These are phyloP conservation scores for Fusarium begoniae DNA, from an alignment of 2,329 filamentous ascomycete genomes.

Conservation along the genomic window DNA sequence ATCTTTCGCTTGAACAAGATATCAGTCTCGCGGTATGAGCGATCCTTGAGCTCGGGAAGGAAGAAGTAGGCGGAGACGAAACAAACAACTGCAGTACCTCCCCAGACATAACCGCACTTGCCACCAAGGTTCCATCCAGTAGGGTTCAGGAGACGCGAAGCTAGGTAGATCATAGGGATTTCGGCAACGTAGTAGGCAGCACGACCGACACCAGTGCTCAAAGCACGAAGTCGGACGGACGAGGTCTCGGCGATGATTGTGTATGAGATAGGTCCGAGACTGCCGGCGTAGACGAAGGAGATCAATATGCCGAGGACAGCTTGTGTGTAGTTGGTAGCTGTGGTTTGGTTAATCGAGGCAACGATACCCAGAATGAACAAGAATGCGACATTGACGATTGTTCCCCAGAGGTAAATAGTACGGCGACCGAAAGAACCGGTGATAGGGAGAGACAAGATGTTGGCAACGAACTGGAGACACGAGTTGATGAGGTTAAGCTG, in stretches of 20 bases:
- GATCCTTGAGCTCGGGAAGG: constrained; percentile 65
- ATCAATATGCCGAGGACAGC: constrained; percentile 71
- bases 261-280: constrained; percentile 70
- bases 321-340: constrained; percentile 60
- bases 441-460: constrained; percentile 73
- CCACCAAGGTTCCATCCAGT: constrained; percentile 58
- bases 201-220: constrained; percentile 72
- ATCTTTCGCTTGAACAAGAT: constrained; percentile 65
- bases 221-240: constrained; percentile 68
- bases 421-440: constrained; percentile 71
- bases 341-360: constrained; percentile 56
- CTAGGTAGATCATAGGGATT: constrained; percentile 72
- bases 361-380: constrained; percentile 68
- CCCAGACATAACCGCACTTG: constrained; percentile 69
- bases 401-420: constrained; percentile 71
- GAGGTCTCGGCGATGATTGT: constrained; percentile 75
- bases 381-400: constrained; percentile 60
- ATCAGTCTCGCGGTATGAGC: constrained; percentile 69
- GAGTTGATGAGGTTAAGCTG: constrained; percentile 71
- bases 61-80: constrained; percentile 58
- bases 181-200: constrained; percentile 70
- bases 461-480: constrained; percentile 67
- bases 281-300: constrained; percentile 70
- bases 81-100: constrained; percentile 65
- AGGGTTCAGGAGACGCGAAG: constrained; percentile 67